Evolutionary conservation across 1,139 yeast genomes (phyloP).

Genomic region (Yamadazyma triangularis): DNA sequence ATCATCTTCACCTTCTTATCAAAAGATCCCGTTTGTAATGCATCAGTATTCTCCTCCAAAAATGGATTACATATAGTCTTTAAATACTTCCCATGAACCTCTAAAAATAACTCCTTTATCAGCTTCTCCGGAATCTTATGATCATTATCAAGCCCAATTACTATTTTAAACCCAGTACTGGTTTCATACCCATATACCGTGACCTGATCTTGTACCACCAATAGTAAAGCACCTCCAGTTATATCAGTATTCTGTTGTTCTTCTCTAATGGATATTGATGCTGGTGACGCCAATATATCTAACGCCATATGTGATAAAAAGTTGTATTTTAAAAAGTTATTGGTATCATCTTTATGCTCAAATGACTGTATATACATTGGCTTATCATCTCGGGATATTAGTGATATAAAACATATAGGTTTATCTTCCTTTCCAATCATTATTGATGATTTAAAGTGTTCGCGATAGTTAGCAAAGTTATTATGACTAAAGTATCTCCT

Average conservation of each 20-base stretch:
- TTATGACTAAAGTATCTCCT: constrained; percentile 9
- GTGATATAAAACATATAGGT: constrained; percentile 41
- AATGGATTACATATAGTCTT: constrained; percentile 57
- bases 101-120: constrained; percentile 31
- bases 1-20: constrained; percentile 32
- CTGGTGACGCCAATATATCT: constrained; percentile 56
- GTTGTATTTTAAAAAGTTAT: constrained; percentile 53
- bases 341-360: constrained; percentile 24
- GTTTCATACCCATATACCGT: constrained; percentile 61
- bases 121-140: constrained; percentile 5
- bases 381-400: constrained; percentile 51
- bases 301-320: constrained; percentile 65
- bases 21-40: constrained; percentile 31
- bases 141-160: constrained; percentile 39
- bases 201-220: constrained; percentile 59
- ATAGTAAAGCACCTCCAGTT: constrained; percentile 28
- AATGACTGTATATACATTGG: constrained; percentile 60
- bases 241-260: constrained; percentile 27
- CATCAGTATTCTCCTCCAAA: constrained; percentile 26
- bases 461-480: no score
- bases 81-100: constrained; percentile 47
- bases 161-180: constrained; percentile 55
- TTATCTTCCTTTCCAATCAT: constrained; percentile 10
- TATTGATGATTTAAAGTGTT: no score
- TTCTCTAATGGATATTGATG: constrained; percentile 35